Base-by-base conservation (phyloP, 2,329 filamentous ascomycete genomes). In the Corinectria fuckeliana region DNA sequence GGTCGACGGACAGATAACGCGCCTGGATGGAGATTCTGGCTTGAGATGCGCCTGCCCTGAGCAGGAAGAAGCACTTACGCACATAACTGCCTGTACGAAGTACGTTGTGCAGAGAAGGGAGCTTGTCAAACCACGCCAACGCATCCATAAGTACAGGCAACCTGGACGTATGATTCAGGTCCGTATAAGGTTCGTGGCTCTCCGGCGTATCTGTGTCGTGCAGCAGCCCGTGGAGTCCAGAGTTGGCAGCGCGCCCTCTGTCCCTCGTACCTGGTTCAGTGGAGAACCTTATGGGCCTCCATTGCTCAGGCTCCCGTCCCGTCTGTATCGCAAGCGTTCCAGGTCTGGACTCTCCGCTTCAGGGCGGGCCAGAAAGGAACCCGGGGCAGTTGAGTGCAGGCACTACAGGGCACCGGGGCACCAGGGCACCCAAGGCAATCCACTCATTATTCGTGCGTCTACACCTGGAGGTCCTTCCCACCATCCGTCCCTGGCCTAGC, bases 401-500 rank as follows among this genome's bases (percentile, higher is more conserved):
- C n/a, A n/a, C n/a, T n/a, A n/a, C n/a, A n/a, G n/a, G n/a, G n/a
- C n/a, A n/a, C n/a, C n/a, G n/a, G n/a, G n/a, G n/a, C n/a, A n/a
- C 42, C 42, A 6, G 26, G 42, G 42, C 23, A 9, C 30, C 20
- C n/a, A 23, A 34, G 25, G 34, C 36, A 49, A 47, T 38, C 28
- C 38, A 23, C 36, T 51, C 56, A 56, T 52, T 41, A 28, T 56
- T 50, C 47, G 42, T 57, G 64, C 50, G 56, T 60, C 56, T 56
- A 55, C 47, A 48, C 41, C 48, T n/a, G n/a, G n/a, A n/a, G n/a
- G 49, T 16, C 4, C 23, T 21, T 60, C 30, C 54, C 60, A 60
- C 58, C 56, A 62, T 58, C 64, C 49, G 49, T 55, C 28, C 50
- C 51, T 25, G 58, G 62, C 58, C 50, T 69, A 69, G 64, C 45